Evolutionary conservation across 1,284 basidiomycete genomes (phyloP), one percentile per base, ranked within the genome.

Genomic region (Vanrija sp.): DNA sequence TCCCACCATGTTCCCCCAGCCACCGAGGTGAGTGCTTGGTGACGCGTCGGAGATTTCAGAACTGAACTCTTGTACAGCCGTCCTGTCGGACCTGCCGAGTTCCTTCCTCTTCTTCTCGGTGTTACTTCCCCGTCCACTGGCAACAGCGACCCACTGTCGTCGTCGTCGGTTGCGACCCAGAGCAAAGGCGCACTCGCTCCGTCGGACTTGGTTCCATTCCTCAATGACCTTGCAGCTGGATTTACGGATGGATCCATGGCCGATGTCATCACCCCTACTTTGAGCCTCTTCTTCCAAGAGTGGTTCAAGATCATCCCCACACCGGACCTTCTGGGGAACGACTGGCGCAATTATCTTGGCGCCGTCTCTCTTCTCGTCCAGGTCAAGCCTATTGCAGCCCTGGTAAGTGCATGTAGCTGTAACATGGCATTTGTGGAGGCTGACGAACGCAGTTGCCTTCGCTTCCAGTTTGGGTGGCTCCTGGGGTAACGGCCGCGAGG

Each of bases 1-100:
- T 57, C 89, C 94, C 0, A 71, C 72, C 42, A 94, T 98, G 88
- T 98, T 99, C 63, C 88, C 91, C 45, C 89, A 93, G 67, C 90
- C 93, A 0, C 59, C 75, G 54, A 82, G 82, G 84, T 88, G 73
- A 27, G 85, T 80, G 7, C 52, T 24, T 18, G 24, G 2, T 18
- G 18, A 24, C 9, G n/a, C 27, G 16, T 38, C 25, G 25, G 15
- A 31, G 31, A 10, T 19, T 14, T 19, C 18, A 41, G 7, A n/a
- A 9, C 43, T 58, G 25, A 58, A 20, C 6, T 14, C 12, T 14
- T 22, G n/a, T 36, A 22, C 41, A 87, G 86, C 8, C 85, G 85
- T 63, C 78, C 79, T 3, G 73, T 87, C 49, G 92, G 93, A 10
- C 79, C 87, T 0, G 75, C 81, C 14, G 92, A 96, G 70, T 83